phyloP scores from a whole-genome alignment of 139 green algal genomes.

The Gonium pectorale region DNA sequence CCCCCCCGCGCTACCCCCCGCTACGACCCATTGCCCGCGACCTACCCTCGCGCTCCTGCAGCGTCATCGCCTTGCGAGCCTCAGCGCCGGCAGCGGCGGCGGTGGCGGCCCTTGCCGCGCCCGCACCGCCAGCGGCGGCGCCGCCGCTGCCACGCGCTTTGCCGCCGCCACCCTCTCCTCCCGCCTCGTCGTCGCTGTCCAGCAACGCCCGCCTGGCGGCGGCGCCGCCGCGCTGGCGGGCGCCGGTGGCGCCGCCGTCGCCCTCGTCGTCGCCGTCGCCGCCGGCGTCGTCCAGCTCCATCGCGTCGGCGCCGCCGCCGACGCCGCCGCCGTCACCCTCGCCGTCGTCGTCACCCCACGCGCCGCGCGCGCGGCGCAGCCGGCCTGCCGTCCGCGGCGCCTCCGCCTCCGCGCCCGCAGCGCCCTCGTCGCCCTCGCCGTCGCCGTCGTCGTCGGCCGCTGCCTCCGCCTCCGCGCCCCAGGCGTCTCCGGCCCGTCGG shows the following conservation, averaged over 20 bases:
- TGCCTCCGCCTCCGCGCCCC: not conserved
- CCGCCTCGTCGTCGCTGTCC: conserved; percentile 7
- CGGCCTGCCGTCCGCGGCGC: conserved; percentile 6
- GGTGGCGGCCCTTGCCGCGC: not conserved
- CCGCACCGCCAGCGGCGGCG: not conserved
- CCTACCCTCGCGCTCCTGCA: conserved; percentile 39
- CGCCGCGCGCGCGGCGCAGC: not conserved
- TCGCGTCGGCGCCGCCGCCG: not conserved
- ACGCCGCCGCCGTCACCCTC: not conserved
- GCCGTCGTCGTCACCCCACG: not conserved
- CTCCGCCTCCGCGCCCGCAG: too few species aligned
- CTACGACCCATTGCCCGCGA: not conserved
- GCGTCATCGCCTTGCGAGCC: not conserved
- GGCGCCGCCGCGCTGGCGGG: not conserved
- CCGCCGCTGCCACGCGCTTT: not conserved
- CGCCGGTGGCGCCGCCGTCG: not conserved
- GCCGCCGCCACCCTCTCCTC: not conserved
- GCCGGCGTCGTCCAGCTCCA: not conserved
- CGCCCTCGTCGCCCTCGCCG: not conserved
- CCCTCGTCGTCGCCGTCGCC: not conserved
- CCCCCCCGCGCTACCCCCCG: not conserved
- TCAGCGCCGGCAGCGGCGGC: not conserved
- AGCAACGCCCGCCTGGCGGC: not conserved
- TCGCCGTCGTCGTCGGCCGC: not conserved
- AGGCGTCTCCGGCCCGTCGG: not conserved